Conservation (phyloP, 176 grass and related monocot genomes). For the Triticum turgidum region DNA sequence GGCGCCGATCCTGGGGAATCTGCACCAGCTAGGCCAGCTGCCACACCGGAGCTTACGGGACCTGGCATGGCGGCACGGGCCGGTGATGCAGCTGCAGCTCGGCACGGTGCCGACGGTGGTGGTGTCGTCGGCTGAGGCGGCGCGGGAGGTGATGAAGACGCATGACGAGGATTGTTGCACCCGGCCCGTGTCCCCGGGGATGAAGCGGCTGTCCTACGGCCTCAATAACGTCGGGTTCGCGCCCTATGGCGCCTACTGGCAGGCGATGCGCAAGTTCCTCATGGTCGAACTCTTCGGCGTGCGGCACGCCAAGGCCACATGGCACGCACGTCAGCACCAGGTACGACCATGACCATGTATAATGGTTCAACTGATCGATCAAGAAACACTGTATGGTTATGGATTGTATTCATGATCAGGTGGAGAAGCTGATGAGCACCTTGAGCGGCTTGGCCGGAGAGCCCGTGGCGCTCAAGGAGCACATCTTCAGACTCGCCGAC, state of each 20-base stretch:
- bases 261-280: constrained; percentile 47
- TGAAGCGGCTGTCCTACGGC: not conserved
- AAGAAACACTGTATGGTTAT: too few species aligned
- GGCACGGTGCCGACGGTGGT: constrained; percentile 44
- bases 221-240: constrained; percentile 33
- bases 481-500: constrained; percentile 11
- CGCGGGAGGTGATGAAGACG: constrained; percentile 41
- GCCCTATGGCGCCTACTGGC: constrained; percentile 44
- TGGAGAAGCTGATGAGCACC: not conserved
- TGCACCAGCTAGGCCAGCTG: constrained; percentile 43
- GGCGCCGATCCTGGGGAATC: constrained; percentile 39
- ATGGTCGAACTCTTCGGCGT: constrained; percentile 38
- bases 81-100: constrained; percentile 45
- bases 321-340: not conserved
- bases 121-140: constrained; percentile 45
- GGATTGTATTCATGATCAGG: not conserved
- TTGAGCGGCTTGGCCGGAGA: not conserved
- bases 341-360: too few species aligned
- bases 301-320: constrained; percentile 40
- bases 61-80: constrained; percentile 32
- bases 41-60: constrained; percentile 41
- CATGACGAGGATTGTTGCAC: constrained; percentile 43
- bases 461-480: not conserved
- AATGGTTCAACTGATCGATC: too few species aligned
- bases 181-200: constrained; percentile 16